Base-by-base conservation (phyloP, 2,329 filamentous ascomycete species). In the Chaetomiaceae sp. region DNA sequence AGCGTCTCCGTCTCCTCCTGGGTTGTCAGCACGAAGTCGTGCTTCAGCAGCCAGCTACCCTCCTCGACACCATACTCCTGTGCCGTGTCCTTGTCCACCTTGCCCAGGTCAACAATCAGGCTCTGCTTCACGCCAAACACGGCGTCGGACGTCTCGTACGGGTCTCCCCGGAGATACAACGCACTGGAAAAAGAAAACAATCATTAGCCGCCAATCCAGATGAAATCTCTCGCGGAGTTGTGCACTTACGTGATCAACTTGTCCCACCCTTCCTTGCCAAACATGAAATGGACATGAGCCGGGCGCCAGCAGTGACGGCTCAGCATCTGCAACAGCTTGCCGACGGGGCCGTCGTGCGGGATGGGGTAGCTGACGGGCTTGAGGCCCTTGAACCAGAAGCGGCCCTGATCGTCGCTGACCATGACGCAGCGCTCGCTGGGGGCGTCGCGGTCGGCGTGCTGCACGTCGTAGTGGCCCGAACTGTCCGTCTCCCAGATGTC, bases 41-140 rank as follows among this genome's bases (percentile, higher is more conserved):
- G 85, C 46, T 72, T 79, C 42, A 90, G 66, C 55, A 89, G 61
- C 65, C 80, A 80, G 19, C 73, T 77, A 8, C 81, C 86, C 58
- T 84, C 79, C 27, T 77, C 66, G 5, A 89, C 81, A 14, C 72
- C 75, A 63, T 90, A 87, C 61, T 81, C 72, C 57, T 73, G 67
- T 0, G 84, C 80, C 50, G 75, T 75, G 39, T 75, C 74, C 30
- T 65, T 74, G 68, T 69, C 72, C 44, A 58, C 81, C 72, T 62
- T 76, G 70, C 55, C 74, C 59, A 68, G 70, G 57, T 88, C 85
- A 13, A 89, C 75, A n/a, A 89, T 71, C 12, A 95, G 73, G 23
- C 85, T 88, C 64, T 89, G 77, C 67, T 95, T 95, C 51, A 95
- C 88, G 17, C 89, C 89, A 60, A 95, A 95, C 1, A 95, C 89